Evolutionary conservation across 495 filamentous ascomycete species (phyloP).

Genomic region (Podospora sp.): DNA sequence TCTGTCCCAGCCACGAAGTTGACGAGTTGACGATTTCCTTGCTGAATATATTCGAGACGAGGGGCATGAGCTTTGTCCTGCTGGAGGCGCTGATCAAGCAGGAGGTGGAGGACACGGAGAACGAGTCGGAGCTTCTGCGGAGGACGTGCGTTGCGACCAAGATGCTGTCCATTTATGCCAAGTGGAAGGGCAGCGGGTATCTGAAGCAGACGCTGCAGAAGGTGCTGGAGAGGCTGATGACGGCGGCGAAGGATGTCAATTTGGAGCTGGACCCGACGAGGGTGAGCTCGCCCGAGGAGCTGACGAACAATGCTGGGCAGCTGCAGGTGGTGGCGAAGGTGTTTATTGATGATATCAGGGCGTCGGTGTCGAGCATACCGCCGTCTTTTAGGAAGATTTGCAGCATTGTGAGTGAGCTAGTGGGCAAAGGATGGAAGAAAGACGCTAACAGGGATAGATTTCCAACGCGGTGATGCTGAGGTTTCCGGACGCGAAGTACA

Average conservation of each 20-base stretch:
- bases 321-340: constrained; percentile 63
- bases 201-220: constrained; percentile 65
- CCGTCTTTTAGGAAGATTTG: constrained; percentile 66
- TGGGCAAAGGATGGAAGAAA: too few relatives aligned
- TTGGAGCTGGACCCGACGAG: constrained; percentile 65
- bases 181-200: constrained; percentile 66
- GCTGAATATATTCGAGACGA: constrained; percentile 67
- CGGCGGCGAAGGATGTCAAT: constrained; percentile 62
- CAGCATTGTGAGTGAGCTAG: constrained; percentile 59
- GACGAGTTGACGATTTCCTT: constrained; percentile 67
- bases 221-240: constrained; percentile 61
- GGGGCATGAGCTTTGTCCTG: constrained; percentile 60
- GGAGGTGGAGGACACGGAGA: constrained; percentile 68
- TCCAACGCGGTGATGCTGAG: constrained; percentile 57
- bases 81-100: constrained; percentile 66
- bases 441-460: constrained; percentile 44
- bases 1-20: constrained; percentile 65
- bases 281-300: constrained; percentile 57
- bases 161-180: constrained; percentile 68
- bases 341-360: constrained; percentile 68
- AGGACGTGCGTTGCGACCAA: constrained; percentile 69
- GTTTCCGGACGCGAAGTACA: constrained; percentile 70
- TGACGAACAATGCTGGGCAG: constrained; percentile 62
- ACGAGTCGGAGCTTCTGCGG: constrained; percentile 63
- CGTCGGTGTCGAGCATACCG: constrained; percentile 60